These are phyloP conservation scores for Tremella yokohamensis DNA, from an alignment of 768 basidiomycete species.

Conservation along the genomic window DNA sequence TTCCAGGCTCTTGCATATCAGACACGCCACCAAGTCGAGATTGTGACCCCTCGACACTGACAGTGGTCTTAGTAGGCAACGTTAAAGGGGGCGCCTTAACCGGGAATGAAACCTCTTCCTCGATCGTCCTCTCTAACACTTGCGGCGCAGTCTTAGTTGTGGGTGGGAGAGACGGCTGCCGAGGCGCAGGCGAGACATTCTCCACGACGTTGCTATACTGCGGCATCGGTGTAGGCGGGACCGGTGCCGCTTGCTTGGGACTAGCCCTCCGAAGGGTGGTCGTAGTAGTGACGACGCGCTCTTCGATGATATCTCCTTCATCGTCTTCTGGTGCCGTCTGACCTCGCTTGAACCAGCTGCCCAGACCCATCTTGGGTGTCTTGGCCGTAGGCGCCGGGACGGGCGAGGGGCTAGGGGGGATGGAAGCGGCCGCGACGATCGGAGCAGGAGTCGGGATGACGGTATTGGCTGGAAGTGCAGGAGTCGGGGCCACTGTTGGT, in stretches of 20 bases:
- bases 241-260: neutral
- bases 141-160: neutral
- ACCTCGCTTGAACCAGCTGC: neutral
- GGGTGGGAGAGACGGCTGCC: neutral
- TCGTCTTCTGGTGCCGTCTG: neutral
- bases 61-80: neutral
- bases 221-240: neutral
- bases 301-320: slow-evolving; percentile 3
- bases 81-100: neutral
- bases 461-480: slow-evolving; percentile 2
- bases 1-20: slow-evolving; percentile 13
- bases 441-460: neutral
- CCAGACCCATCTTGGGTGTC: neutral
- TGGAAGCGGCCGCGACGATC: neutral
- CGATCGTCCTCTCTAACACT: slow-evolving; percentile 4
- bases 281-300: slow-evolving; percentile 6
- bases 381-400: neutral
- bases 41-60: no score
- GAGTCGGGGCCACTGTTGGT: slow-evolving; percentile 11
- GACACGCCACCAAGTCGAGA: neutral
- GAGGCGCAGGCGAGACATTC: neutral
- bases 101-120: slow-evolving; percentile 1
- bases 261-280: neutral
- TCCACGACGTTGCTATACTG: slow-evolving; percentile 1
- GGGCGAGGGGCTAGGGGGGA: neutral